phyloP scores from a whole-genome alignment of 768 basidiomycete species.

The Termitomyces sp. region DNA sequence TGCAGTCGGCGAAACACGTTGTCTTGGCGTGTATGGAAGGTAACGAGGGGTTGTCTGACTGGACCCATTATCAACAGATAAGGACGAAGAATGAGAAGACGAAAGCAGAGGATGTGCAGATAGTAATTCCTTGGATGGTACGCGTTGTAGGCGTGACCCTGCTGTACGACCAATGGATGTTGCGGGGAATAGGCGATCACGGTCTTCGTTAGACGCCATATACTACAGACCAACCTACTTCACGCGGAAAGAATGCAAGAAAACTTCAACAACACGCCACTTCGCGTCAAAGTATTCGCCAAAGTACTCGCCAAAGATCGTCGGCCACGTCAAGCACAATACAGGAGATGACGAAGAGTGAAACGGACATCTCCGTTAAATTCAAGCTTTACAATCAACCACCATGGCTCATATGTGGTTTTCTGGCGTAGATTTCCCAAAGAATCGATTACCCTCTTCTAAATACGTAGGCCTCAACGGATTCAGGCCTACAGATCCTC shows the following conservation, averaged over 20 bases:
- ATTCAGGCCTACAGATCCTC: background rate
- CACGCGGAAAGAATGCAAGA: background rate
- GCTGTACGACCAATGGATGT: constrained; percentile 50
- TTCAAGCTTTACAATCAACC: background rate
- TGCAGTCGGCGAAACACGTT: constrained; percentile 43
- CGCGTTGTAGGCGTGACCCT: constrained; percentile 35
- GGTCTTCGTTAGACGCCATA: constrained; percentile 32
- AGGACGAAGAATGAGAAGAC: constrained; percentile 25
- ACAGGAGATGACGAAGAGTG: background rate
- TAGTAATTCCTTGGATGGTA: constrained; percentile 48
- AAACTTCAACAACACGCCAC: background rate
- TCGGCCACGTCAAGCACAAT: background rate
- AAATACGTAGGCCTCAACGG: constrained; percentile 5
- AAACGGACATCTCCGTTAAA: constrained; percentile 1
- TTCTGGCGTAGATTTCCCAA: background rate
- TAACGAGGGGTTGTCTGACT: constrained; percentile 37
- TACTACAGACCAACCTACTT: constrained; percentile 10
- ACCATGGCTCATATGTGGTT: constrained; percentile 11
- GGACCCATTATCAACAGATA: constrained; percentile 22
- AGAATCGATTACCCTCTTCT: constrained; percentile 3
- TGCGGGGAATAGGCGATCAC: constrained; percentile 39
- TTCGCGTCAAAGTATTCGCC: background rate
- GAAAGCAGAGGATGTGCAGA: constrained; percentile 65
- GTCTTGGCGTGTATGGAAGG: constrained; percentile 74
- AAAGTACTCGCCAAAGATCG: background rate